Evolutionary conservation across 2,329 filamentous ascomycete species (phyloP).

Genomic region (Claviceps sp.): DNA sequence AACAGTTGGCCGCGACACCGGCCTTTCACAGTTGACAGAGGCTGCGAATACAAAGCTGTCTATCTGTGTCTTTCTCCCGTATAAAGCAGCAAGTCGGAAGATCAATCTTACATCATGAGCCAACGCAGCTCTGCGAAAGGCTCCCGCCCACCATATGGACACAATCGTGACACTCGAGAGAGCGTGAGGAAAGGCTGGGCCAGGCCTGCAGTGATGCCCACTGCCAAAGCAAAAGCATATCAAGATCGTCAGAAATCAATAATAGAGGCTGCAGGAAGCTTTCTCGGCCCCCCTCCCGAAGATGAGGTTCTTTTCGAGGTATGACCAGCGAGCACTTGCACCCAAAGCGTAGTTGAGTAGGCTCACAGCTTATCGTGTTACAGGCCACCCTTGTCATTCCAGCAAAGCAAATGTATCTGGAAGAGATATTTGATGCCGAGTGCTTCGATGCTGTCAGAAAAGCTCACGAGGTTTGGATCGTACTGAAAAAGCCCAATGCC

Average conservation of each 20-base stretch:
- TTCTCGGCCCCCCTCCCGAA: conserved; percentile 13
- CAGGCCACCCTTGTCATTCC: conserved; percentile 18
- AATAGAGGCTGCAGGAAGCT: conserved; percentile 10
- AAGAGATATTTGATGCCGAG: conserved; percentile 11
- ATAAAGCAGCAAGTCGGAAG: too few species aligned
- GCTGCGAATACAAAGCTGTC: not conserved
- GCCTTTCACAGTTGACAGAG: not conserved
- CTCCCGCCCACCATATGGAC: not conserved
- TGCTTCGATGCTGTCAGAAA: conserved; percentile 17
- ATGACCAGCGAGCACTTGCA: not conserved
- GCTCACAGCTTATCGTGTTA: conserved; percentile 4
- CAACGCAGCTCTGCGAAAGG: not conserved
- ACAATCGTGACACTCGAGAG: not conserved
- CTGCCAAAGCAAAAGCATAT: conserved; percentile 13
- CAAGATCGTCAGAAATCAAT: conserved; percentile 8
- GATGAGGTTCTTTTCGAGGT: conserved; percentile 14
- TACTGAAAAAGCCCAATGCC: conserved; percentile 10
- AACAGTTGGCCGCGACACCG: not conserved
- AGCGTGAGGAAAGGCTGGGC: not conserved
- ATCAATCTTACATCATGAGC: not conserved
- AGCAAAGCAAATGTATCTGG: conserved; percentile 14
- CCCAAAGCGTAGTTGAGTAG: not conserved
- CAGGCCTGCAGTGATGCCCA: conserved; percentile 5
- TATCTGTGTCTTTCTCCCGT: too few species aligned
- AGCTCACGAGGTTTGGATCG: conserved; percentile 20